Percentiles rank a stretch among this genome's conserved stretches.
Conservation (phyloP, 2,329 filamentous ascomycete species). For the Camptophora hylomeconis region DNA sequence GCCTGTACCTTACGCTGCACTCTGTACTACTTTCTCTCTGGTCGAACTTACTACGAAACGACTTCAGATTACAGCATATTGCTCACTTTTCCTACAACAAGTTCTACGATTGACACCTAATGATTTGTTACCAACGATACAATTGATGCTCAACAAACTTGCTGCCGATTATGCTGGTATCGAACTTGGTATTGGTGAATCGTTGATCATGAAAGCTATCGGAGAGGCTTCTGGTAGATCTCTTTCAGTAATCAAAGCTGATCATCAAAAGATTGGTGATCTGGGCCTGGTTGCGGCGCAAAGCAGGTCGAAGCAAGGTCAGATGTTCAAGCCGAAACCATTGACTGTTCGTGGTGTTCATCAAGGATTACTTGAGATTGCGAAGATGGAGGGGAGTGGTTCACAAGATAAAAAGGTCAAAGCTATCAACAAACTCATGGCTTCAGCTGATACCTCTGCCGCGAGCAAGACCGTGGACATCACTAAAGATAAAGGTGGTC, state of each 20-base stretch:
- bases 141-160: constrained; percentile 96
- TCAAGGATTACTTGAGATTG: constrained; percentile 75
- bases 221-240: constrained; percentile 86
- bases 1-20: constrained; percentile 83
- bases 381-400: constrained; percentile 72
- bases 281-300: constrained; percentile 89
- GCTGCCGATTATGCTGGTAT: constrained; percentile 94
- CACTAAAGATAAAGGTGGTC: constrained; percentile 77
- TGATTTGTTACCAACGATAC: constrained; percentile 74
- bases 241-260: constrained; percentile 77
- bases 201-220: constrained; percentile 96
- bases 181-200: constrained; percentile 96
- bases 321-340: constrained; percentile 95
- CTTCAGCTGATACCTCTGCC: constrained; percentile 64
- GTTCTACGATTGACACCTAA: constrained; percentile 82
- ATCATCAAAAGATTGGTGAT: constrained; percentile 94
- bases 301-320: constrained; percentile 85
- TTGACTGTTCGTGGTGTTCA: constrained; percentile 79
- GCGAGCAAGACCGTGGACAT: constrained; percentile 71
- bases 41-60: constrained; percentile 92
- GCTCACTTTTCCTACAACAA: constrained; percentile 80
- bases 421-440: constrained; percentile 91
- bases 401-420: constrained; percentile 85
- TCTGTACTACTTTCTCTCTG: constrained; percentile 88
- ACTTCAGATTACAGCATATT: constrained; percentile 75